Evolutionary conservation across 352 stramenopile species (phyloP).

Genomic region (Phytophthora multivora): DNA sequence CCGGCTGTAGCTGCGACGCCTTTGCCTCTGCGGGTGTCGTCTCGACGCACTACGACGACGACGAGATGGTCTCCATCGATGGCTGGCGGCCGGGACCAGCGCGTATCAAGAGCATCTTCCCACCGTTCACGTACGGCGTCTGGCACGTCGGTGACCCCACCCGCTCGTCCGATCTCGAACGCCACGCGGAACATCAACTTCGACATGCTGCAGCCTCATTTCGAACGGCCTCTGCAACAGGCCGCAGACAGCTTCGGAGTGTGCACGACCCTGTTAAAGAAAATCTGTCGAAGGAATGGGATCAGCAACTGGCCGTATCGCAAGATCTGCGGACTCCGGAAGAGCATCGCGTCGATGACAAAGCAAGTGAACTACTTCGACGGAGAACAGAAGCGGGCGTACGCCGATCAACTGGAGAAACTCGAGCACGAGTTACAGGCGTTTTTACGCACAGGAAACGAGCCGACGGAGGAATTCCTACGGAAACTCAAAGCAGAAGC

Average conservation of each 20-base stretch:
- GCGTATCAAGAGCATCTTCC: not conserved
- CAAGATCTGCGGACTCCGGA: slow-evolving; percentile 58
- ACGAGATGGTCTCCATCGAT: slow-evolving; percentile 36
- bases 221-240: slow-evolving; percentile 58
- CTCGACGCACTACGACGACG: slow-evolving; percentile 33
- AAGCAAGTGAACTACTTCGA: slow-evolving; percentile 72
- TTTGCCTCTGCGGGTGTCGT: slow-evolving; percentile 15
- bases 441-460: slow-evolving; percentile 53
- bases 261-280: slow-evolving; percentile 73
- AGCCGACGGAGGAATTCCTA: slow-evolving; percentile 36
- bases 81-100: slow-evolving; percentile 5
- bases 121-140: not conserved
- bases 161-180: slow-evolving; percentile 43
- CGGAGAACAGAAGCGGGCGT: slow-evolving; percentile 53
- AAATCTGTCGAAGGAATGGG: slow-evolving; percentile 66
- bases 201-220: slow-evolving; percentile 59
- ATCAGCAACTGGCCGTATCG: slow-evolving; percentile 69
- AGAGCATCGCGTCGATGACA: slow-evolving; percentile 64
- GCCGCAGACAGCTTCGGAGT: slow-evolving; percentile 60
- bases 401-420: slow-evolving; percentile 51
- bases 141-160: slow-evolving; percentile 3
- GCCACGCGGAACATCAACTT: slow-evolving; percentile 60
- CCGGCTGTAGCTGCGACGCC: not conserved
- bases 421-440: slow-evolving; percentile 48
- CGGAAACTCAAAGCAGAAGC: slow-evolving; percentile 20